Conservation (phyloP, 768 basidiomycete genomes). For the Cystoderma amianthinum region DNA sequence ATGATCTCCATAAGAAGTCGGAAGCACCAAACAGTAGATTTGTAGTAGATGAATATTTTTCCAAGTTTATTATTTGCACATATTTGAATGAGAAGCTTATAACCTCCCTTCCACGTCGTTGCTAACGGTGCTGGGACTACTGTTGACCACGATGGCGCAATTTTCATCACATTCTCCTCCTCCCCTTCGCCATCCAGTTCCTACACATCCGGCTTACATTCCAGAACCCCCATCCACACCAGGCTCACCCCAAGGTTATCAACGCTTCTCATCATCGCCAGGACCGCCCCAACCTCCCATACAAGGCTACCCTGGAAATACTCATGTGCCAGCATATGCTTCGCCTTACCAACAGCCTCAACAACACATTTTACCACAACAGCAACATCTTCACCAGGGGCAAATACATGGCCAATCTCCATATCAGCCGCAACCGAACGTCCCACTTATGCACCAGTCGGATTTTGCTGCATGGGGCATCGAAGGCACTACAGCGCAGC, state of each 20-base stretch:
- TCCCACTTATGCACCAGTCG: constrained; percentile 18
- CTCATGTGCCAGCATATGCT: constrained; percentile 39
- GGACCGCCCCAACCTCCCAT: constrained; percentile 20
- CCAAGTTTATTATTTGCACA: too few relatives aligned
- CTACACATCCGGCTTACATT: constrained; percentile 82
- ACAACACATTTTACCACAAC: too few relatives aligned
- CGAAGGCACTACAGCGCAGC: constrained; percentile 89
- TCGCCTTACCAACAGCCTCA: constrained; percentile 42
- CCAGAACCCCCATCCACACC: constrained; percentile 78
- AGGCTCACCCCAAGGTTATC: constrained; percentile 67
- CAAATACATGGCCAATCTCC: constrained; percentile 13
- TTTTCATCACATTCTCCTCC: constrained; percentile 52
- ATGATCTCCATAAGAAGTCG: too few relatives aligned
- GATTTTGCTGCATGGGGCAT: constrained; percentile 77
- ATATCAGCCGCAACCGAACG: constrained; percentile 20
- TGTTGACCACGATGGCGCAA: constrained; percentile 21
- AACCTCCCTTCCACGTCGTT: too few relatives aligned
- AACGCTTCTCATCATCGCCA: constrained; percentile 64
- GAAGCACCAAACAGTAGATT: too few relatives aligned
- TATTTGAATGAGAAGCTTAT: too few relatives aligned
- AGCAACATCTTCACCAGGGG: constrained; percentile 11
- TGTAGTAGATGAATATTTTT: too few relatives aligned
- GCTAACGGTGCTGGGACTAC: too few relatives aligned
- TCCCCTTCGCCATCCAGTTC: constrained; percentile 82
- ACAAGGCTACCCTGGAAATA: constrained; percentile 20